A percentile compares a stretch with the other conserved stretches of the same genome.
phyloP scores from a whole-genome alignment of 2,329 filamentous ascomycete genomes.

The Xylaria sp. region DNA sequence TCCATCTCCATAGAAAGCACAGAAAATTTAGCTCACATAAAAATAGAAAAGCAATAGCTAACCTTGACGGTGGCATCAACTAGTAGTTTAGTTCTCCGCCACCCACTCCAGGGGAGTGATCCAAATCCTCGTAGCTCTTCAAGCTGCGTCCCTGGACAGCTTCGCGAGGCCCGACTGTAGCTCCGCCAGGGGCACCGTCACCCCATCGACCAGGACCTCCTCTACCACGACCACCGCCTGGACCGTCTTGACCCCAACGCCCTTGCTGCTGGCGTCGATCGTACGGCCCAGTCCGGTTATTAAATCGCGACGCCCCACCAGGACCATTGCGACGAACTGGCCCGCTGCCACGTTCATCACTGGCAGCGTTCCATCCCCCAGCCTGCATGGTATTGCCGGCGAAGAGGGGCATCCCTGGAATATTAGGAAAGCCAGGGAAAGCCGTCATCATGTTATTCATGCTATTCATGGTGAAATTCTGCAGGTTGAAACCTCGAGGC shows the following conservation, averaged over 20 bases:
- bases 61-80: constrained; percentile 1
- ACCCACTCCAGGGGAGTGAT: constrained; percentile 80
- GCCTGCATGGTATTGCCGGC: constrained; percentile 55
- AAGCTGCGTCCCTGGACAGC: constrained; percentile 91
- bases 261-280: constrained; percentile 72
- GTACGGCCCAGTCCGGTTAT: constrained; percentile 76
- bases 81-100: constrained; percentile 92
- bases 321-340: constrained; percentile 75
- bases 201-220: constrained; percentile 71
- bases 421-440: constrained; percentile 68
- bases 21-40: constrained; percentile 5
- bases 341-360: constrained; percentile 67
- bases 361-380: constrained; percentile 61
- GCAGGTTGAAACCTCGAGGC: constrained; percentile 89
- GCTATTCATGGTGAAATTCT: constrained; percentile 71
- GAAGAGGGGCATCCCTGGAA: constrained; percentile 61
- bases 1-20: not conserved
- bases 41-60: constrained; percentile 6
- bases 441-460: constrained; percentile 67
- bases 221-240: constrained; percentile 63
- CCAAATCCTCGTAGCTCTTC: constrained; percentile 97
- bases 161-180: constrained; percentile 85
- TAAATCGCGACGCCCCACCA: constrained; percentile 63
- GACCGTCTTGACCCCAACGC: constrained; percentile 59
- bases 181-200: constrained; percentile 78